These are phyloP conservation scores for Metschnikowia gelsemii DNA, from an alignment of 805 yeast species.

Conservation along the genomic window DNA sequence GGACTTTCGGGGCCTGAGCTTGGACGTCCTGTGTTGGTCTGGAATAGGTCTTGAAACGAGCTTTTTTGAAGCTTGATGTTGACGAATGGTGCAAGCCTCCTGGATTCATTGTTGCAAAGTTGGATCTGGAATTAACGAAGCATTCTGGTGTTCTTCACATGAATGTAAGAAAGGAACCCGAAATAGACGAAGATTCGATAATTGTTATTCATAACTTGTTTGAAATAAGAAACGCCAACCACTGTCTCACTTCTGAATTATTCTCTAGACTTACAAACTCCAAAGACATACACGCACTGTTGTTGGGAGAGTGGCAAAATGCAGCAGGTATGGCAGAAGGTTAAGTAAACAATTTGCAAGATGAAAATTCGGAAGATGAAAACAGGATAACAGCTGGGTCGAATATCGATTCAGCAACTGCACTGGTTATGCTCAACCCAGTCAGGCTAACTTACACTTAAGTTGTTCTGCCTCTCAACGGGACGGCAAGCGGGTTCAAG, in stretches of 20 bases:
- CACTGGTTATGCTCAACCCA: constrained; percentile 35
- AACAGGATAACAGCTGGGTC: background rate
- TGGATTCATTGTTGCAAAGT: constrained; percentile 32
- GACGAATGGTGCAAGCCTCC: no score
- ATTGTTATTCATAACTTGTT: constrained; percentile 31
- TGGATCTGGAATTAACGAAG: constrained; percentile 28
- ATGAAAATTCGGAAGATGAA: constrained; percentile 11
- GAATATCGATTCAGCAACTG: constrained; percentile 17
- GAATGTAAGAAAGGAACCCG: constrained; percentile 8
- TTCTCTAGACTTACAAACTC: constrained; percentile 5
- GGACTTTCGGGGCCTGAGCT: no score
- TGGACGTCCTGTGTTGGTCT: no score
- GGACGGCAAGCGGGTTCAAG: constrained; percentile 36
- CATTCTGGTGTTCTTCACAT: constrained; percentile 33
- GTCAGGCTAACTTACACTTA: constrained; percentile 34
- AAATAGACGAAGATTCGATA: constrained; percentile 17
- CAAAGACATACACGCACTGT: constrained; percentile 1
- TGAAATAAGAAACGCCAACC: constrained; percentile 32
- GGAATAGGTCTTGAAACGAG: no score
- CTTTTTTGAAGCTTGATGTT: no score
- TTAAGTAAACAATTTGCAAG: background rate
- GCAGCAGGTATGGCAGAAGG: background rate
- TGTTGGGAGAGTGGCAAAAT: constrained; percentile 10
- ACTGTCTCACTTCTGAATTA: constrained; percentile 9
- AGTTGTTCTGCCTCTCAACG: constrained; percentile 38